These are phyloP conservation scores for Dactylellina haptotyla DNA, from an alignment of 2,329 filamentous ascomycete genomes.

Conservation along the genomic window DNA sequence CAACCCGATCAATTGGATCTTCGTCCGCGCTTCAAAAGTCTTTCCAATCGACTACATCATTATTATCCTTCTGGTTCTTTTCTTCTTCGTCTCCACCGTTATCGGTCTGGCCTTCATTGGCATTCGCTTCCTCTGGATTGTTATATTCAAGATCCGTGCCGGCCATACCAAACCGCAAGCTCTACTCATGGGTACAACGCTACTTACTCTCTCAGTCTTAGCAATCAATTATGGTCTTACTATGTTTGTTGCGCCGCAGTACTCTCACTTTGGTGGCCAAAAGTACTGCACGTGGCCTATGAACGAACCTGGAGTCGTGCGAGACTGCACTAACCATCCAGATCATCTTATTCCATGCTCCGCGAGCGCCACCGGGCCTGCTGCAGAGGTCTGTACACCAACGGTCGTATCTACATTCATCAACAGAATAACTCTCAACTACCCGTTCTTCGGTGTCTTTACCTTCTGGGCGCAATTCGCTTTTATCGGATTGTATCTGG, in stretches of 20 bases:
- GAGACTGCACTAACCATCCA: slow-evolving; percentile 77
- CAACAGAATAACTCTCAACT: slow-evolving; percentile 90
- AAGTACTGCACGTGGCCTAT: slow-evolving; percentile 85
- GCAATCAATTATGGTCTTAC: slow-evolving; percentile 92
- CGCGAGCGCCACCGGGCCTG: slow-evolving; percentile 75
- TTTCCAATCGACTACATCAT: slow-evolving; percentile 94
- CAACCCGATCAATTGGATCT: slow-evolving; percentile 91
- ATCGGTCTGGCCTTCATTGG: slow-evolving; percentile 86
- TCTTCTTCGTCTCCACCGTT: slow-evolving; percentile 89
- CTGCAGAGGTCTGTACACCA: slow-evolving; percentile 87
- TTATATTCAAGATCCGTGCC: slow-evolving; percentile 88
- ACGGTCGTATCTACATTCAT: slow-evolving; percentile 91
- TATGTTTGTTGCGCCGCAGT: slow-evolving; percentile 95
- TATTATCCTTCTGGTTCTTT: slow-evolving; percentile 82
- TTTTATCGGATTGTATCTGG: slow-evolving; percentile 83
- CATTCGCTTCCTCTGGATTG: slow-evolving; percentile 95
- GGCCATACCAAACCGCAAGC: slow-evolving; percentile 92
- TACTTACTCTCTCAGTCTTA: slow-evolving; percentile 87
- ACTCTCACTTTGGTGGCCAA: slow-evolving; percentile 91
- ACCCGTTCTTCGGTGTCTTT: slow-evolving; percentile 92
- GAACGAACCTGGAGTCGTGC: slow-evolving; percentile 67
- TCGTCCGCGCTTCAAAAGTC: slow-evolving; percentile 80
- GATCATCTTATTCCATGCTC: slow-evolving; percentile 83
- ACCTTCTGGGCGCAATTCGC: slow-evolving; percentile 96
- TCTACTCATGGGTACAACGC: slow-evolving; percentile 85